Conservation (phyloP, 371 early-diverging fungal genomes). For the Syncephalastrum monosporum region DNA sequence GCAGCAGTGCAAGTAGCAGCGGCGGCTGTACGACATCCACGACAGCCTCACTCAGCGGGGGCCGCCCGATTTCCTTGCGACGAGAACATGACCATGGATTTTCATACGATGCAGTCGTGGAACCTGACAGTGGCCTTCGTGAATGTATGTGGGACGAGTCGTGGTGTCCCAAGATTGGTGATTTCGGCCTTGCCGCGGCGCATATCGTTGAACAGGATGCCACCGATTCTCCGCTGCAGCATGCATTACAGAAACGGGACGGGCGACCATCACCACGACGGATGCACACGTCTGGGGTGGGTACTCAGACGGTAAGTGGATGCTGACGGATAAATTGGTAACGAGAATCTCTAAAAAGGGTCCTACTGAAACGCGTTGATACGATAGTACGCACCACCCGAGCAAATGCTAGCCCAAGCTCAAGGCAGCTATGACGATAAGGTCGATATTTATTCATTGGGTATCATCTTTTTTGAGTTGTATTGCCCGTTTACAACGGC, state of each 20-base stretch:
- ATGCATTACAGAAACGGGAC: too few species aligned
- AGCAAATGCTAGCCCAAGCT: conserved; percentile 64
- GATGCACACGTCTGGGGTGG: conserved; percentile 60
- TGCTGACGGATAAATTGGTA: too few species aligned
- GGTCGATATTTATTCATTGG: conserved; percentile 72
- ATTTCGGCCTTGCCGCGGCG: conserved; percentile 82
- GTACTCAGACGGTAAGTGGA: conserved; percentile 65
- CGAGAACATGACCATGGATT: conserved; percentile 8
- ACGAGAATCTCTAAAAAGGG: too few species aligned
- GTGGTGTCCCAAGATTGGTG: conserved; percentile 79
- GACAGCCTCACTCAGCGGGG: too few species aligned
- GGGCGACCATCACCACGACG: conserved; percentile 2
- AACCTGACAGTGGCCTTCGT: conserved; percentile 11
- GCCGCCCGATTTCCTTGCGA: too few species aligned
- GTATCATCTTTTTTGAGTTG: conserved; percentile 73
- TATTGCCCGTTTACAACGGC: conserved; percentile 64
- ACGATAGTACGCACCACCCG: conserved; percentile 89
- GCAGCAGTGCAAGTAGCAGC: too few species aligned
- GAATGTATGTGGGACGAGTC: conserved; percentile 39
- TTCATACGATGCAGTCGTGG: conserved; percentile 13
- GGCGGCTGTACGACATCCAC: too few species aligned
- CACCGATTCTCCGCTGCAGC: background rate
- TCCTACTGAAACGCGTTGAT: too few species aligned
- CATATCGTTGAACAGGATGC: background rate
- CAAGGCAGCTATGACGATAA: conserved; percentile 59